A percentile compares a stretch with the other conserved stretches of the same genome.
phyloP scores from a whole-genome alignment of 108 stramenopile genomes.

The Discostella pseudostelligera region DNA sequence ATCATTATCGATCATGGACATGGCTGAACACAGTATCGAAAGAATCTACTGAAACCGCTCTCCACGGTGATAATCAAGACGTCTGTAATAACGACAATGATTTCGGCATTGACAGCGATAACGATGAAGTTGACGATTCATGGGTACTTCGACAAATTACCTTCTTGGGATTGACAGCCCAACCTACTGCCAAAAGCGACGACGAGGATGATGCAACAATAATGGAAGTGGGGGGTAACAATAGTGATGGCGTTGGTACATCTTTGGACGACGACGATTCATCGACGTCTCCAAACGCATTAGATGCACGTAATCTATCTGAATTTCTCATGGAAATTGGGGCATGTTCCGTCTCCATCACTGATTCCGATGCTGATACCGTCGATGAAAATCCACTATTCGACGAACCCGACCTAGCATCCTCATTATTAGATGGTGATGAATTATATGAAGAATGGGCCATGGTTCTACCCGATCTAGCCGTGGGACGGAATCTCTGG shows the following conservation, averaged over 20 bases:
- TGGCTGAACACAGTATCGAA: not conserved
- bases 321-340: slow-evolving; percentile 86
- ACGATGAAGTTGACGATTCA: slow-evolving; percentile 55
- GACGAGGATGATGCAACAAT: not conserved
- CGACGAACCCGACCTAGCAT: slow-evolving; percentile 13
- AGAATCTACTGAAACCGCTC: not conserved
- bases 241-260: slow-evolving; percentile 5
- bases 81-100: slow-evolving; percentile 23
- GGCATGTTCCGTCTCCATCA: slow-evolving; percentile 67
- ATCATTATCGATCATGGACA: not conserved
- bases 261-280: not conserved
- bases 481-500: slow-evolving; percentile 60
- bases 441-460: slow-evolving; percentile 11
- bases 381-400: slow-evolving; percentile 56
- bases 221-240: not conserved
- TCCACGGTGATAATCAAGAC: no score
- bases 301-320: slow-evolving; percentile 46
- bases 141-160: slow-evolving; percentile 43
- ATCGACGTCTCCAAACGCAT: not conserved
- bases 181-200: slow-evolving; percentile 5
- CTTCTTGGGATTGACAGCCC: slow-evolving; percentile 22
- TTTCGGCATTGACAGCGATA: slow-evolving; percentile 50
- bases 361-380: slow-evolving; percentile 67
- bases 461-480: slow-evolving; percentile 30
- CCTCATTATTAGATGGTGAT: not conserved